Conservation (phyloP, 768 basidiomycete genomes). For the Steccherinum ochraceum region DNA sequence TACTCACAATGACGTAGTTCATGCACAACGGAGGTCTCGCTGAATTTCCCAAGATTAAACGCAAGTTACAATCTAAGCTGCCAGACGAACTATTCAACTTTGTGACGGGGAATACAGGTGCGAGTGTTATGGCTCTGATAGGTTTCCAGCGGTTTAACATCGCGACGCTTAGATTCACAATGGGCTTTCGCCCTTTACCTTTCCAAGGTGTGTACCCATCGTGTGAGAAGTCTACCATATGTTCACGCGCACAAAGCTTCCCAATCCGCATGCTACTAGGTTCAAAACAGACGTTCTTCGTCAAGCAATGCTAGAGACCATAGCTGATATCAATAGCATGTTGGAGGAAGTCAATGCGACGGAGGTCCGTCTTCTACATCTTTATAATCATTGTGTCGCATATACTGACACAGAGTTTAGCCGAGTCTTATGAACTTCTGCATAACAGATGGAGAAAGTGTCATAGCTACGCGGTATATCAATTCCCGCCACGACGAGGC, state of each 20-base stretch:
- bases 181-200: slow-evolving; percentile 94
- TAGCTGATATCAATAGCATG: slow-evolving; percentile 69
- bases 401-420: slow-evolving; percentile 32
- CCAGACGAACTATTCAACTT: slow-evolving; percentile 81
- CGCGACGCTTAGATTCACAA: slow-evolving; percentile 74
- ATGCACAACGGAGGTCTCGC: slow-evolving; percentile 98
- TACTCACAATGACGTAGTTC: slow-evolving; percentile 45
- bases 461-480: slow-evolving; percentile 92
- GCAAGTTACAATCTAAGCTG: slow-evolving; percentile 67
- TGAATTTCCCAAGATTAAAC: slow-evolving; percentile 75
- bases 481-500: slow-evolving; percentile 89
- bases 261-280: slow-evolving; percentile 66
- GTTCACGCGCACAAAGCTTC: slow-evolving; percentile 44
- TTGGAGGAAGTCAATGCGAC: slow-evolving; percentile 66
- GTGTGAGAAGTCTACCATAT: background rate
- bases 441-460: slow-evolving; percentile 90
- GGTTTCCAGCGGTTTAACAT: slow-evolving; percentile 1
- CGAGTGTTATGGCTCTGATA: slow-evolving; percentile 2
- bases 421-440: slow-evolving; percentile 95
- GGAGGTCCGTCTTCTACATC: slow-evolving; percentile 40
- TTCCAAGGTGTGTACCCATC: slow-evolving; percentile 51
- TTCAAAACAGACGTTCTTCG: slow-evolving; percentile 72
- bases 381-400: background rate
- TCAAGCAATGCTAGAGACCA: slow-evolving; percentile 85
- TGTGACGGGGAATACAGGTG: slow-evolving; percentile 92